phyloP scores from a whole-genome alignment of 2,329 filamentous ascomycete genomes.

The Fusarium tjaetaba region DNA sequence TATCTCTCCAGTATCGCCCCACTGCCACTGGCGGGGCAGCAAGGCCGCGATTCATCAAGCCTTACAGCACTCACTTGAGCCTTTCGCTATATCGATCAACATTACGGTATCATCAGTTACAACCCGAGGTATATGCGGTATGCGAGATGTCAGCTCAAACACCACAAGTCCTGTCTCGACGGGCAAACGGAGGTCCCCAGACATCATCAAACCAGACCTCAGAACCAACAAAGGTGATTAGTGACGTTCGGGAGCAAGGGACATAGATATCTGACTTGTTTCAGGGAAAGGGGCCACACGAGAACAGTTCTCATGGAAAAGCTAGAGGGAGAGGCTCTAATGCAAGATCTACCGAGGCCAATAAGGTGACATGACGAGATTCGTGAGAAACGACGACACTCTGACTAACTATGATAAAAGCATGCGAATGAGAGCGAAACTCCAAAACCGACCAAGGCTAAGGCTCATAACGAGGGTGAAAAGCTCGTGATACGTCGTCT shows the following conservation, averaged over 20 bases:
- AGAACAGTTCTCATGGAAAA: conserved; percentile 37
- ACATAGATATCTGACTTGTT: conserved; percentile 36
- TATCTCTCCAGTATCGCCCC: conserved; percentile 40
- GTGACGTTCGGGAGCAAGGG: conserved; percentile 7
- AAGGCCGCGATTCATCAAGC: conserved; percentile 44
- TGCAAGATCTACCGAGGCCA: conserved; percentile 43
- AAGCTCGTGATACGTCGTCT: conserved; percentile 88
- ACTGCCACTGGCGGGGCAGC: conserved; percentile 43
- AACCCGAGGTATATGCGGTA: conserved; percentile 33
- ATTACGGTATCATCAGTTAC: conserved; percentile 27
- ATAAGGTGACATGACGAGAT: conserved; percentile 41
- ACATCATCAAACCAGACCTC: conserved; percentile 38
- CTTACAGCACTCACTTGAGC: conserved; percentile 29
- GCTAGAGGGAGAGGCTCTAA: conserved; percentile 41
- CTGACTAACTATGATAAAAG: conserved; percentile 36
- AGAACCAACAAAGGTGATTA: conserved; percentile 45
- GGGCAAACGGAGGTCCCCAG: conserved; percentile 47
- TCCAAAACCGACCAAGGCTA: conserved; percentile 46
- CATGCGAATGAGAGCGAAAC: conserved; percentile 43
- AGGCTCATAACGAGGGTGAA: conserved; percentile 63
- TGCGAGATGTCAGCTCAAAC: conserved; percentile 51
- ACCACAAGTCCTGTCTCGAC: conserved; percentile 51
- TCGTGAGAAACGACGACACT: neutral
- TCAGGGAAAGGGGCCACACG: conserved; percentile 39
- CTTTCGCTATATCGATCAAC: conserved; percentile 26